Evolutionary conservation across 306 rosid species (phyloP), one percentile per base, ranked within the genome.

Genomic region (Trifolium pratense): DNA sequence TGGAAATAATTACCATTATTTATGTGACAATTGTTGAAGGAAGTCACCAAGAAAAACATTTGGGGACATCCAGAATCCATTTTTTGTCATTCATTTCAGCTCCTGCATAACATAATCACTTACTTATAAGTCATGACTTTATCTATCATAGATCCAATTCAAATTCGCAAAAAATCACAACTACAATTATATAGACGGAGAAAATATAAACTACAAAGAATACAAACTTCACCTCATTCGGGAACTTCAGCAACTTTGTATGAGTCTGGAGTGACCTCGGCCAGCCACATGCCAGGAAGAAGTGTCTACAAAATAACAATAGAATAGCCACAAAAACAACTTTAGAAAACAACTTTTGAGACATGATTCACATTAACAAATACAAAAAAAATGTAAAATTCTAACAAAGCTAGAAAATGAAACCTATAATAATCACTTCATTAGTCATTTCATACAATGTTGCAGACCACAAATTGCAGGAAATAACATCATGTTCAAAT

Each of bases 231-330:
- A 78, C 86, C 82, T 85, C 80, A 73, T 73, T 87, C 87, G 72
- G 82, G 79, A 63, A 77, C 85, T 66, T 84, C 90, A 49, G 82
- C n/a, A 16, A 85, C 85, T 84, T 78, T 79, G 80, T 88, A 88
- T 53, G 82, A 67, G n/a, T 88, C 87, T 45, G 79, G 53, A 57
- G 79, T 83, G 31, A 88, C 73, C 70, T 86, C 88, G 12, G 79
- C 32, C 66, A 86, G 71, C 67, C 81, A 75, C 60, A 88, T 53
- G 39, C 88, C 90, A 21, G 90, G 87, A 51, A 75, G 80, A 37
- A 88, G 52, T 67, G 84, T 29, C 92, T 88, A 78, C 85, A 71
- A 49, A 77, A 69, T 31, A 23, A 46, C 43, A 69, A 52, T 75
- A 36, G 39, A 36, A 36, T 36, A 36, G 39, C 46, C 75, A 76